Evolutionary conservation across 768 basidiomycete species (phyloP), one percentile per base, ranked within the genome.

Genomic region (Boletus coccyginus): DNA sequence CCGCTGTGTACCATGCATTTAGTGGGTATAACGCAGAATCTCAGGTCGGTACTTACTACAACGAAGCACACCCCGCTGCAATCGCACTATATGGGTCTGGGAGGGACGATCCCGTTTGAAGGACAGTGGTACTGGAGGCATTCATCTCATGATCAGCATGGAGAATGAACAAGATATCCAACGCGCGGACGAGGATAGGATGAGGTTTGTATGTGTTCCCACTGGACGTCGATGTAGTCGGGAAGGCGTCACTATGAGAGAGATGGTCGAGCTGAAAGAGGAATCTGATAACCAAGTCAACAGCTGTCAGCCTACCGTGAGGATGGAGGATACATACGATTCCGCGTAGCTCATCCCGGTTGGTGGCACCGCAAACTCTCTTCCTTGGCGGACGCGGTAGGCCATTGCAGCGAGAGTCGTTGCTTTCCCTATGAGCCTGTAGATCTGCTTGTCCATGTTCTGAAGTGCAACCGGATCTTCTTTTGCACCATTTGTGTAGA

Each of bases 371-470:
- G 94, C 91, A 65, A 96, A 95, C 47, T 90, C 85, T 55, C 94
- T 81, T 36, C 94, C 94, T 75, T 93, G 92, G 40, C 94, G 87
- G 35, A 95, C 82, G 32, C 94, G 91, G 70, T 94, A 96, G 0
- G 94, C 93, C 92, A 95, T 94, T 82, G 93, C 92, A 58, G 93
- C 93, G 40, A 95, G 77, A 0, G 92, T 93, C 7, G 89, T 92
- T 10, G 89, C 87, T 68, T 94, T 95, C 42, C 94, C 93, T 50
- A 94, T 89, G 7, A 94, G 73, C 61, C 92, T 78, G 69, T 86
- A 93, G 42, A 95, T 94, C 70, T 95, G 94, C 76, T 92, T 92
- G 71, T 95, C 94, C 88, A 96, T 91, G 45, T 83, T 77, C 29
- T 79, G 85, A 7, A 95, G 79, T 4, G 90, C 91, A 0, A 68